Percentiles rank a stretch among this genome's conserved stretches.
Conservation (phyloP, 176 grass and related monocot genomes). For the Musa troglodytarum region DNA sequence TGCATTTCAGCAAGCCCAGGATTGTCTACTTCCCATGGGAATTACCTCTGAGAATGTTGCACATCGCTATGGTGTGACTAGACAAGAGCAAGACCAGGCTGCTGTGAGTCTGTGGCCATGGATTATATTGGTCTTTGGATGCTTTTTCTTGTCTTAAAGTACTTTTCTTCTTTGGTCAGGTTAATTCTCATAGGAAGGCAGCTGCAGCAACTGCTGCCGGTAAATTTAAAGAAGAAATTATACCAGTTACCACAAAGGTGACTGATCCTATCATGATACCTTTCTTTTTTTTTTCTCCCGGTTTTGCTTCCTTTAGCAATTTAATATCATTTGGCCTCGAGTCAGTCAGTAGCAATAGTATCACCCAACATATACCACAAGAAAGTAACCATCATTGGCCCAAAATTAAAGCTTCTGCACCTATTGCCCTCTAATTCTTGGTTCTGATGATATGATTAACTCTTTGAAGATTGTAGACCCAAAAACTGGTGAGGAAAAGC, state of each 20-base stretch:
- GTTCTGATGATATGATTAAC: neutral
- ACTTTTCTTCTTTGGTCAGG: conserved; percentile 25
- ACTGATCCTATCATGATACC: neutral
- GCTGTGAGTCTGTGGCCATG: conserved; percentile 52
- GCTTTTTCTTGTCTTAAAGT: neutral
- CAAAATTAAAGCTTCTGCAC: neutral
- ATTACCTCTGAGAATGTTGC: conserved; percentile 99
- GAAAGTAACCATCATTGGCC: neutral
- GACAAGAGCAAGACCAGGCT: conserved; percentile 83
- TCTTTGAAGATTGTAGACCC: conserved; percentile 61
- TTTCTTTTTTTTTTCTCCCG: neutral
- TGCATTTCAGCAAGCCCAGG: conserved; percentile 69
- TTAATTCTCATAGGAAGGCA: conserved; percentile 80
- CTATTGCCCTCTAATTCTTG: neutral
- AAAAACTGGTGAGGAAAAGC: conserved; percentile 86
- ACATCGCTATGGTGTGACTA: conserved; percentile 60
- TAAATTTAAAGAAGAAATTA: conserved; percentile 95
- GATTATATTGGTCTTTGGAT: neutral
- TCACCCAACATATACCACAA: too few relatives aligned
- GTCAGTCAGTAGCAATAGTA: too few relatives aligned
- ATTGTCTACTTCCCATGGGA: conserved; percentile 97
- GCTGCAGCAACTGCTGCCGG: conserved; percentile 75
- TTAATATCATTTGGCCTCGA: too few relatives aligned
- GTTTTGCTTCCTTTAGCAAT: neutral
- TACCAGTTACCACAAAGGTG: conserved; percentile 90